Conservation (phyloP, 306 rosid genomes). For the Castanea sativa region DNA sequence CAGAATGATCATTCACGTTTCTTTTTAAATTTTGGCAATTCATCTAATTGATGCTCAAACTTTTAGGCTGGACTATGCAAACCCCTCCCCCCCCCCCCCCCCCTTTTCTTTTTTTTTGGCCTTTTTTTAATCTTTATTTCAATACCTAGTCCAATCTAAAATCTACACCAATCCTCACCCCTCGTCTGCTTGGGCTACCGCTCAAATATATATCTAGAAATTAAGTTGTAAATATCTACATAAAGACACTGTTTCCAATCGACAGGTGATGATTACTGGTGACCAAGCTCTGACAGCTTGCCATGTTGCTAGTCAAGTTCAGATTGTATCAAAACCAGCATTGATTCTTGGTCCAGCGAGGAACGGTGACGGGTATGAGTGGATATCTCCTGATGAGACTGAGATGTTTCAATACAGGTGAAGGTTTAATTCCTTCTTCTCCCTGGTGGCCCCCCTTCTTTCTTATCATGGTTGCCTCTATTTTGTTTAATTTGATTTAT, state of each 20-base stretch:
- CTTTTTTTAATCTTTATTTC: neutral
- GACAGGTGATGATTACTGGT: conserved; percentile 97
- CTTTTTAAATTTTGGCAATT: neutral
- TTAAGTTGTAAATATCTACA: neutral
- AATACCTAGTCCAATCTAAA: neutral
- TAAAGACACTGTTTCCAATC: neutral
- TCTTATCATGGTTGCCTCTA: neutral
- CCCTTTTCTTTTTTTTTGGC: no score
- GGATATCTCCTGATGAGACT: conserved; percentile 92
- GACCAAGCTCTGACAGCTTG: conserved; percentile 99
- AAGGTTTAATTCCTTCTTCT: neutral
- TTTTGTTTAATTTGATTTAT: neutral
- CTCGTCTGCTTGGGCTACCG: neutral
- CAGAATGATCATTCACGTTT: neutral
- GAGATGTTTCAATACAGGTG: conserved; percentile 71
- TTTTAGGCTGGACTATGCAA: neutral
- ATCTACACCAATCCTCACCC: no score
- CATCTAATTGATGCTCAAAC: neutral
- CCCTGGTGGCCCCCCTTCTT: neutral
- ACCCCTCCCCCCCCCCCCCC: no score
- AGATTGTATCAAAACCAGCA: conserved; percentile 84
- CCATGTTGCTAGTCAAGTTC: conserved; percentile 97
- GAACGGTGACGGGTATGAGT: conserved; percentile 60
- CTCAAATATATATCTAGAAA: neutral
- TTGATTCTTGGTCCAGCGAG: conserved; percentile 66